A percentile compares a stretch with the other conserved stretches of the same genome.
These are phyloP conservation scores for Tylopilus plumbeoviolaceoides DNA, from an alignment of 768 basidiomycete genomes.

Conservation along the genomic window DNA sequence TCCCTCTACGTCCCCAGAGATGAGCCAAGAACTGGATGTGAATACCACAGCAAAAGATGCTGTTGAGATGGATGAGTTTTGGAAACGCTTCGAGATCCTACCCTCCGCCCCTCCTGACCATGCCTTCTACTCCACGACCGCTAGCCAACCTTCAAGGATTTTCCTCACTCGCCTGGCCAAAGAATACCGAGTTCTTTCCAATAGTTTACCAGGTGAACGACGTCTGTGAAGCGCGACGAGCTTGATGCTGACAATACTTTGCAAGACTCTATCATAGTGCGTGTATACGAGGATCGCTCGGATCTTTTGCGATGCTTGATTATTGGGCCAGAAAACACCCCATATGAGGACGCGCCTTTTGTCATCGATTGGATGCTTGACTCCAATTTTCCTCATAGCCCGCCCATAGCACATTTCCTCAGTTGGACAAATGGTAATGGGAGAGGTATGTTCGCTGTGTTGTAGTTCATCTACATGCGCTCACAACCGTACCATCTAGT, in stretches of 20 bases:
- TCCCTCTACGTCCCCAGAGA: slow-evolving; percentile 31
- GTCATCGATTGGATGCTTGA: slow-evolving; percentile 93
- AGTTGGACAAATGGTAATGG: slow-evolving; percentile 96
- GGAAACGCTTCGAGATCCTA: slow-evolving; percentile 82
- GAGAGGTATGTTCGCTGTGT: slow-evolving; percentile 35
- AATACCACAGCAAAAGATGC: slow-evolving; percentile 27
- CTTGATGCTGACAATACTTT: slow-evolving; percentile 4
- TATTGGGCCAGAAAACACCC: slow-evolving; percentile 89
- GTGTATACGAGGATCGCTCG: slow-evolving; percentile 84
- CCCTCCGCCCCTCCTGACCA: slow-evolving; percentile 78
- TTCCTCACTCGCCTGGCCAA: slow-evolving; percentile 76
- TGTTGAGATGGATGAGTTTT: slow-evolving; percentile 38
- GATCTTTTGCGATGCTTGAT: slow-evolving; percentile 88
- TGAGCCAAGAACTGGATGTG: slow-evolving; percentile 28
- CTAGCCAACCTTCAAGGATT: slow-evolving; percentile 61
- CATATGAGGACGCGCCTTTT: slow-evolving; percentile 93
- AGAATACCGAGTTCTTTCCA: slow-evolving; percentile 78
- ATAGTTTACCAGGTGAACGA: slow-evolving; percentile 73
- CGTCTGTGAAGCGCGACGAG: background rate
- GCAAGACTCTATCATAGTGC: slow-evolving; percentile 80
- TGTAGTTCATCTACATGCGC: background rate
- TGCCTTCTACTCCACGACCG: slow-evolving; percentile 62
- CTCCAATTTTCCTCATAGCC: slow-evolving; percentile 76
- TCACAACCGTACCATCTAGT: slow-evolving; percentile 32
- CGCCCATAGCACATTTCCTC: slow-evolving; percentile 84